Percentiles rank a stretch among this genome's conserved stretches.
Evolutionary conservation across 805 yeast species (phyloP).

Genomic region (Candida arabinofermentans): DNA sequence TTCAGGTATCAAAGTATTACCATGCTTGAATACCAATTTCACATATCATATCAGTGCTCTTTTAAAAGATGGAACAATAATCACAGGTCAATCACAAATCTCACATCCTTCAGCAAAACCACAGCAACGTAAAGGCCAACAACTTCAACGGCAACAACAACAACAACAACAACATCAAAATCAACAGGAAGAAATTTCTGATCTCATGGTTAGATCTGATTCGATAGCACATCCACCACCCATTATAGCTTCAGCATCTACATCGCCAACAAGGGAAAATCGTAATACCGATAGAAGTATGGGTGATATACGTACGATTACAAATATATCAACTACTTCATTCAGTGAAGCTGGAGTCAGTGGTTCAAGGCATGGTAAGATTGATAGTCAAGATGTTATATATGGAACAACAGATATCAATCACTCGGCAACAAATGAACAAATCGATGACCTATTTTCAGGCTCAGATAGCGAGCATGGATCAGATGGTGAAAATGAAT

Average conservation of each 20-base stretch:
- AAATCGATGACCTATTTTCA: neutral
- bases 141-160: neutral
- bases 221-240: slow-evolving; percentile 20
- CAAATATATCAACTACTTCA: slow-evolving; percentile 3
- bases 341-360: slow-evolving; percentile 1
- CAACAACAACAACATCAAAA: neutral
- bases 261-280: slow-evolving; percentile 10
- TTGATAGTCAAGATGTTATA: slow-evolving; percentile 17
- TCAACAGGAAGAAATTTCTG: neutral
- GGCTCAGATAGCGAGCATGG: slow-evolving; percentile 14
- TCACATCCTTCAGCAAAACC: slow-evolving; percentile 63
- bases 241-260: slow-evolving; percentile 12
- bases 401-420: slow-evolving; percentile 12
- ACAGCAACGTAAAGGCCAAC: neutral
- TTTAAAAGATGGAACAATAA: slow-evolving; percentile 61
- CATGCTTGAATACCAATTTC: slow-evolving; percentile 81
- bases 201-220: slow-evolving; percentile 13
- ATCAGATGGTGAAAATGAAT: slow-evolving; percentile 40
- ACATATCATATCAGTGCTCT: slow-evolving; percentile 82
- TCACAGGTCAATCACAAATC: slow-evolving; percentile 90
- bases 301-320: neutral
- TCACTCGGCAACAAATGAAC: slow-evolving; percentile 1
- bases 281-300: neutral
- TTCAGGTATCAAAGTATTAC: slow-evolving; percentile 54
- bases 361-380: slow-evolving; percentile 1